phyloP scores from a whole-genome alignment of 192 early-diverging fungal genomes.

The Dispira parvispora region DNA sequence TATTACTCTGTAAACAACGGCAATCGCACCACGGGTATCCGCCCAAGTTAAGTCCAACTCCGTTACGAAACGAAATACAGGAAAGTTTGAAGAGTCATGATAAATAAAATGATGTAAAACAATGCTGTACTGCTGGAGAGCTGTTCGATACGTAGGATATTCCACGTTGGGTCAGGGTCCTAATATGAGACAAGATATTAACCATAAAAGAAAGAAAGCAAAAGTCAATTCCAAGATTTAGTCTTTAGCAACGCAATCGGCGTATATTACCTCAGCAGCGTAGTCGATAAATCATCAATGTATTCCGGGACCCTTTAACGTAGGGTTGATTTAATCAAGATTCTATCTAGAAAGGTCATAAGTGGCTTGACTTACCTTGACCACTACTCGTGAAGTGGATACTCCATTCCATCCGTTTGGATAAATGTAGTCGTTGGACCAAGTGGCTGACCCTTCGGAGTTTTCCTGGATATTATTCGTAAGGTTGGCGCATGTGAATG shows the following conservation, averaged over 20 bases:
- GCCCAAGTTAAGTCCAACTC: neutral
- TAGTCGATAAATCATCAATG: neutral
- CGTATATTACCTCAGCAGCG: neutral
- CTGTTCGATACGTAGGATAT: neutral
- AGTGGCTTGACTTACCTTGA: slow-evolving; percentile 2
- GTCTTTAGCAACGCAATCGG: no score
- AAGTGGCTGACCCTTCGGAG: slow-evolving; percentile 1
- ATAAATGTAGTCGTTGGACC: slow-evolving; percentile 9
- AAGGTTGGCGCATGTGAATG: neutral
- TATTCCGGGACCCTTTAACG: no score
- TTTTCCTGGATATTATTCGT: neutral
- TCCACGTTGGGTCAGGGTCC: slow-evolving; percentile 9
- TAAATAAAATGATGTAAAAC: neutral
- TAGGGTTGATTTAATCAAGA: neutral
- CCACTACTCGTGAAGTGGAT: slow-evolving; percentile 8
- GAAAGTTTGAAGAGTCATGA: neutral
- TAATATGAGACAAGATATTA: neutral
- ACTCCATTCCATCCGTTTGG: slow-evolving; percentile 7
- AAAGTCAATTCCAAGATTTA: neutral
- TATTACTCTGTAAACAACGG: neutral
- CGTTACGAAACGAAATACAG: neutral
- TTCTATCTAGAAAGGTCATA: neutral
- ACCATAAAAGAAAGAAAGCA: neutral
- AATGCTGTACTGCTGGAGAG: neutral
- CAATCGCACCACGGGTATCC: neutral